Percentiles rank a stretch among this genome's conserved stretches.
Evolutionary conservation across 306 rosid genomes (phyloP).

Genomic region (Rosa lucieae): DNA sequence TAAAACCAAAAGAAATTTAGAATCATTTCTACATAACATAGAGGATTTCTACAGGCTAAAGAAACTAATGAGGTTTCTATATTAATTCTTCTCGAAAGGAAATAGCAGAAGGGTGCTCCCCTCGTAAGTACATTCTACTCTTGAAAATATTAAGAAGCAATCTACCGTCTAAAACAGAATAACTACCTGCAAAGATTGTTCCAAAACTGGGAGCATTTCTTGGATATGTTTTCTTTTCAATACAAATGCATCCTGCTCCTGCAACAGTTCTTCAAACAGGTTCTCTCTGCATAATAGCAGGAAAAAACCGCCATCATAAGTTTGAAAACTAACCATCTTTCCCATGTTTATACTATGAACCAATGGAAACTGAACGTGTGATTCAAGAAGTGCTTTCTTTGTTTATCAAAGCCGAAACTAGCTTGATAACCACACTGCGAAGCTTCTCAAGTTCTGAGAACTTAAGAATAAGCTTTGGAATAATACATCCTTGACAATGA

Average conservation of each 20-base stretch:
- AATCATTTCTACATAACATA: background rate
- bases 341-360: background rate
- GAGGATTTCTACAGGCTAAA: background rate
- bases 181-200: conserved; percentile 36
- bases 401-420: background rate
- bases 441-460: too few species aligned
- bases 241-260: conserved; percentile 31
- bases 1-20: background rate
- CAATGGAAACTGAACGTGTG: background rate
- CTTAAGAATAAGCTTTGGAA: too few species aligned
- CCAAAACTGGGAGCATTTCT: conserved; percentile 26
- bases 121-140: background rate
- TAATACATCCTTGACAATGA: too few species aligned
- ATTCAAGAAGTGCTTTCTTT: background rate
- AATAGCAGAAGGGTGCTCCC: background rate
- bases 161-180: background rate
- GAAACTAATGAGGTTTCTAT: too few species aligned
- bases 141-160: background rate
- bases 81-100: background rate
- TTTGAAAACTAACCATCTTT: background rate
- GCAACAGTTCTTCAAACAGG: conserved; percentile 44
- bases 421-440: too few species aligned
- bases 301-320: conserved; percentile 7
- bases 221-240: conserved; percentile 30
- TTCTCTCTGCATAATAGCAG: conserved; percentile 34